phyloP scores from a whole-genome alignment of 345 rosid genomes.

The Eucalyptus pumila region DNA sequence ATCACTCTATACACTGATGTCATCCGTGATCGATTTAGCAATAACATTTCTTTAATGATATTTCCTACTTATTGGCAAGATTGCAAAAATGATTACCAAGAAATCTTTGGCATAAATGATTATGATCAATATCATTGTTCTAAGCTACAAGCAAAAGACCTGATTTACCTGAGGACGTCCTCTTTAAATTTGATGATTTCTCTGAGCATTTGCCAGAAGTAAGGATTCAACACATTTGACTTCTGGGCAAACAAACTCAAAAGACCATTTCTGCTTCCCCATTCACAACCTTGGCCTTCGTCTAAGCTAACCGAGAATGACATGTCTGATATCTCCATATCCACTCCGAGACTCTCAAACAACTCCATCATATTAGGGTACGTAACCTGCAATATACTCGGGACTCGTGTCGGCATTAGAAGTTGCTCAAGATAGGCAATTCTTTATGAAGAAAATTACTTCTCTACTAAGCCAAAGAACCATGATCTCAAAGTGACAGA shows the following conservation, averaged over 20 bases:
- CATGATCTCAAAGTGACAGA: not conserved
- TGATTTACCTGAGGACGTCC: conserved; percentile 38
- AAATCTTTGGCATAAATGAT: not conserved
- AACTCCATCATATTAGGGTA: conserved; percentile 94
- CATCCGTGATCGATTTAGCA: not conserved
- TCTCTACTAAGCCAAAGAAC: not conserved
- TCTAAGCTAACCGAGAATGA: conserved; percentile 83
- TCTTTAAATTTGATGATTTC: conserved; percentile 59
- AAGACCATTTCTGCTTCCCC: conserved; percentile 84
- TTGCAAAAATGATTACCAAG: not conserved
- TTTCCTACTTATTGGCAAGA: not conserved
- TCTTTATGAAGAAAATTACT: not conserved
- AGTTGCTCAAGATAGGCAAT: not conserved
- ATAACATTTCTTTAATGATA: not conserved
- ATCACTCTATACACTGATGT: not conserved
- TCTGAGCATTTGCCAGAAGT: conserved; percentile 78
- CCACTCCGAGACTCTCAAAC: conserved; percentile 72
- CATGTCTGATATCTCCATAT: conserved; percentile 78
- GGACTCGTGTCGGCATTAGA: not conserved
- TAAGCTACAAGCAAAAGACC: not conserved
- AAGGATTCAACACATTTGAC: conserved; percentile 41
- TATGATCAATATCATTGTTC: not conserved
- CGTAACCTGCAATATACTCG: conserved; percentile 37
- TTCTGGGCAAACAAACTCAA: conserved; percentile 71
- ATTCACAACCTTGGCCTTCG: conserved; percentile 62